Percentiles rank a stretch among this genome's conserved stretches.
Conservation (phyloP, 176 grass and related monocot species). For the Oryza glumipatula region DNA sequence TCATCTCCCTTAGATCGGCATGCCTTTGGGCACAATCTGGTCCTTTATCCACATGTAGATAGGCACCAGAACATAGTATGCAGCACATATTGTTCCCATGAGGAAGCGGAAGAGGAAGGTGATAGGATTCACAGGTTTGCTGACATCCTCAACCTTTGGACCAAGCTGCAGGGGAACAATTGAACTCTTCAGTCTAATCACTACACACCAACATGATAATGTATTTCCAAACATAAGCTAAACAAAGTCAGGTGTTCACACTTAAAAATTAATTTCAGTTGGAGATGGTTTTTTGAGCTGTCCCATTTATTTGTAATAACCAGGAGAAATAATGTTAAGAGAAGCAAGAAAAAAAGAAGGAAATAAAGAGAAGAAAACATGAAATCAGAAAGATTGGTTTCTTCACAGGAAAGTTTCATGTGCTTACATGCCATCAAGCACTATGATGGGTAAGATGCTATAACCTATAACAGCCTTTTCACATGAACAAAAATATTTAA, state of each 20-base stretch:
- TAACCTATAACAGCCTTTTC: not conserved
- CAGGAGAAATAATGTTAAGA: not conserved
- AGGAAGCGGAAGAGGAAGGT: constrained; percentile 72
- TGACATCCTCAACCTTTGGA: constrained; percentile 83
- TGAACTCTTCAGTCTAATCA: not conserved
- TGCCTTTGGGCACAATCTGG: constrained; percentile 90
- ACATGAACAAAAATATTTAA: not conserved
- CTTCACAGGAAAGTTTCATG: not conserved
- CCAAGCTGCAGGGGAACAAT: constrained; percentile 64
- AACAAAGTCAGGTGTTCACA: not conserved
- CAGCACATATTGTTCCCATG: constrained; percentile 69
- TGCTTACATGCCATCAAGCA: not conserved
- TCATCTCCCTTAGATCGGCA: constrained; percentile 63
- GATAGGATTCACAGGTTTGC: constrained; percentile 76
- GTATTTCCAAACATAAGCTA: not conserved
- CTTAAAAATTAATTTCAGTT: not conserved
- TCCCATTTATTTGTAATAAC: not conserved
- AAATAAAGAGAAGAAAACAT: not conserved
- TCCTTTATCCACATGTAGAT: constrained; percentile 99
- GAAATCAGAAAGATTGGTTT: not conserved
- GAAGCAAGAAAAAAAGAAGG: not conserved
- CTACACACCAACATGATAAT: not conserved
- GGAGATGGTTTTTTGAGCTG: not conserved
- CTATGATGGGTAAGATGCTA: not conserved
- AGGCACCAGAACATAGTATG: constrained; percentile 91